Conservation (phyloP, 179 eudicot genomes). For the Carnegiea gigantea region DNA sequence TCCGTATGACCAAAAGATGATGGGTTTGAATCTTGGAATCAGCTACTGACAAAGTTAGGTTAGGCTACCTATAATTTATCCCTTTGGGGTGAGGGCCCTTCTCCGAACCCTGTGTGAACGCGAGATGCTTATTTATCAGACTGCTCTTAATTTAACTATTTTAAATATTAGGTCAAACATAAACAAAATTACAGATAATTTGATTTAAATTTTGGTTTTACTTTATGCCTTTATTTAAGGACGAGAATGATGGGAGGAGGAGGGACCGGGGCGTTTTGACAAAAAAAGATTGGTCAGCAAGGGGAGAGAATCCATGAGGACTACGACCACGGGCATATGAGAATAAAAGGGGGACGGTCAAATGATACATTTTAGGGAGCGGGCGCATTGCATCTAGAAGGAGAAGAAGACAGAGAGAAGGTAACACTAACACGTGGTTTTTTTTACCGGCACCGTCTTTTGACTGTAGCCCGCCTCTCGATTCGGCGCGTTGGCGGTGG, state of each 20-base stretch:
- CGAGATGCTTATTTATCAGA: too few relatives aligned
- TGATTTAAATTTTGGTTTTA: too few relatives aligned
- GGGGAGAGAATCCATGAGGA: neutral
- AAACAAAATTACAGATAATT: too few relatives aligned
- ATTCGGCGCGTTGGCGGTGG: neutral
- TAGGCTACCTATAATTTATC: too few relatives aligned
- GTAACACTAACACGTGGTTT: neutral
- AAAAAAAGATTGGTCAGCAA: neutral
- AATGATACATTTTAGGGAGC: neutral
- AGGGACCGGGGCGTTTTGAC: neutral
- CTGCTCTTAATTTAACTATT: too few relatives aligned
- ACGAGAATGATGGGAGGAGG: neutral
- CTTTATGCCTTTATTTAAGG: too few relatives aligned
- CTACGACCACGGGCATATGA: neutral
- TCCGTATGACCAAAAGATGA: too few relatives aligned
- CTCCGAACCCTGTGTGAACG: too few relatives aligned
- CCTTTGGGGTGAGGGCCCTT: too few relatives aligned
- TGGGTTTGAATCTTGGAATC: too few relatives aligned
- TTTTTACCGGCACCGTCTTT: slow-evolving; percentile 1
- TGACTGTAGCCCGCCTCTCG: neutral
- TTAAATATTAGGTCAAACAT: too few relatives aligned
- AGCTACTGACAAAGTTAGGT: too few relatives aligned
- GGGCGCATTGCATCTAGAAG: neutral
- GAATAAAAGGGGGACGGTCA: neutral
- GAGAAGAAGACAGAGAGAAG: neutral